phyloP scores from a whole-genome alignment of 108 stramenopile genomes.

The Mayamaea pseudoterrestris region DNA sequence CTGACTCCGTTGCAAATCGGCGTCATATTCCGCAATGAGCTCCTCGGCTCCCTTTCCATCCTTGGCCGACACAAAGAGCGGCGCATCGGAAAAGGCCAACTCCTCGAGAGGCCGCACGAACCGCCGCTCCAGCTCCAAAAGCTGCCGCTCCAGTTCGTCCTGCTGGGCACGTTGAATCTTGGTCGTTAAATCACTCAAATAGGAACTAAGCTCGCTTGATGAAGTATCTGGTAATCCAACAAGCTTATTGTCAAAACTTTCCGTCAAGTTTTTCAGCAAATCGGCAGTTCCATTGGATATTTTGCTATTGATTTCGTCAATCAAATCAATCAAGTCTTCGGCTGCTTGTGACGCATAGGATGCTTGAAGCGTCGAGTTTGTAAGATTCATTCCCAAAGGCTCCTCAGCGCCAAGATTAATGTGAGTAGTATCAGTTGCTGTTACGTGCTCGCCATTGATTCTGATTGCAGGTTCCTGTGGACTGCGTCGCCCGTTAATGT shows the following conservation, averaged over 20 bases:
- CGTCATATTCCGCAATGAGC: not conserved
- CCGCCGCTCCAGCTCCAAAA: constrained; percentile 35
- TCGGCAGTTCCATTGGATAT: constrained; percentile 35
- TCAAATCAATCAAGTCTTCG: constrained; percentile 17
- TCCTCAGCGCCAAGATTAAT: too few relatives aligned
- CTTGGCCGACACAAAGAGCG: constrained; percentile 18
- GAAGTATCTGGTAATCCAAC: constrained; percentile 15
- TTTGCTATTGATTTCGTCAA: constrained; percentile 30
- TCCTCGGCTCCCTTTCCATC: not conserved
- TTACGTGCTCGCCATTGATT: too few relatives aligned
- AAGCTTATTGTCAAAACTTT: constrained; percentile 21
- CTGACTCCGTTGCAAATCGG: constrained; percentile 1
- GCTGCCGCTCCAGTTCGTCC: constrained; percentile 31
- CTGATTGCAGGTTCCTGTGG: too few relatives aligned
- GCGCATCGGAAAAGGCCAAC: constrained; percentile 48
- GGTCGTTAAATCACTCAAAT: constrained; percentile 20
- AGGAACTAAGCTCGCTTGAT: constrained; percentile 22
- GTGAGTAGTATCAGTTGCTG: too few relatives aligned
- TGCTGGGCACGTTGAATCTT: constrained; percentile 35
- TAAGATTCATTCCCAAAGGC: too few relatives aligned
- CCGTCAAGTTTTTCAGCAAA: constrained; percentile 30
- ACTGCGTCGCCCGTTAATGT: too few relatives aligned
- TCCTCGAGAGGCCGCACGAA: constrained; percentile 42
- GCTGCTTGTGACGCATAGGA: too few relatives aligned
- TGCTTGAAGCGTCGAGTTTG: too few relatives aligned